Base-by-base conservation (phyloP, 495 filamentous ascomycete genomes). In the Xylaria venustula region DNA sequence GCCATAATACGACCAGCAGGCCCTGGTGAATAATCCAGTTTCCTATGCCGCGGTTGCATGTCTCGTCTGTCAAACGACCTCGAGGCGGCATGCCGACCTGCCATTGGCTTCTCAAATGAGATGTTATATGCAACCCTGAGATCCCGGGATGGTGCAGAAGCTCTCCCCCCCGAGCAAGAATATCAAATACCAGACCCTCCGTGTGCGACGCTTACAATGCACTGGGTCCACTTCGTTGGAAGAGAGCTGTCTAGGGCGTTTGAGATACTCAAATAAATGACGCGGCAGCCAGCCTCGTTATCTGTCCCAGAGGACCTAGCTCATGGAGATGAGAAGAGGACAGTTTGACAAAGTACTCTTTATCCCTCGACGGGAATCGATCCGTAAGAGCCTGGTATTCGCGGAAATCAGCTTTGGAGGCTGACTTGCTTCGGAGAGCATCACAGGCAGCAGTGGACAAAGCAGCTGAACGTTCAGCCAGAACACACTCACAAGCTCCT, bases 231-330 rank as follows among this genome's bases (percentile, higher is more conserved):
- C 40, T 45, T 45, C 12, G 23, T 32, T 34, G 22, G 26, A 14
- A n/a, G 37, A 30, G 34, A 11, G 7, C 23, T 1, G 20, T 26
- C 23, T 23, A 37, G 53, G 25, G 8, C 17, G 40, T 17, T 26
- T 55, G 40, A 40, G 11, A 45, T 45, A 34, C 53, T 45, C 53
- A 55, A 44, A 55, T 55, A 28, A 20, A 19, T 44, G 12, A n/a
- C 20, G 36, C 6, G n/a, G 22, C 17, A 20, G n/a, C 20, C 25
- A 45, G 37, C 40, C 52, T 55, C 26, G 25, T 44, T n/a, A 20
- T 12, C 8, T 54, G 1, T n/a, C 36, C 34, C 9, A 2, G 7
- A 7, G 32, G 40, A 7, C 32, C 36, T 26, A 25, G 11, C 34
- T 17, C 32, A 34, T 20, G 30, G 5, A 11, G 5, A 34, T 14